These are phyloP conservation scores for Trichomonas tenax DNA, from an alignment of 208 protist genomes.

Conservation along the genomic window DNA sequence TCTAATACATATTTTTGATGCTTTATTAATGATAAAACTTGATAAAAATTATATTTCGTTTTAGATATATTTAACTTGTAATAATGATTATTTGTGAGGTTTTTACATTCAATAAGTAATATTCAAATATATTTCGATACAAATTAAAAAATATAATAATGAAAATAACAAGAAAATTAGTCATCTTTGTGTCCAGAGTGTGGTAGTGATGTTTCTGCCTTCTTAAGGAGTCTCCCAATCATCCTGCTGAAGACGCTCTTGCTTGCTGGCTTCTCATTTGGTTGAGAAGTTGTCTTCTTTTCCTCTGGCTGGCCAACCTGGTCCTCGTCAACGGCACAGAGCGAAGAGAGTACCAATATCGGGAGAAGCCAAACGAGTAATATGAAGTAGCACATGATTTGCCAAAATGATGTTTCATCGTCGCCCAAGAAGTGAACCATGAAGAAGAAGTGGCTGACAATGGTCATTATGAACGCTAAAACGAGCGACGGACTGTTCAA, in stretches of 20 bases:
- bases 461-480: background rate
- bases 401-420: background rate
- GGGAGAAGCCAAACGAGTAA: background rate
- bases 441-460: background rate
- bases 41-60: too few species aligned
- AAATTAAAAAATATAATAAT: too few species aligned
- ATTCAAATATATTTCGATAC: too few species aligned
- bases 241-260: background rate
- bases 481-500: background rate
- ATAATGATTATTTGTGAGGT: too few species aligned
- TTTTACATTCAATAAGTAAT: too few species aligned
- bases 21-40: too few species aligned
- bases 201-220: background rate
- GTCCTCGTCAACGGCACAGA: background rate
- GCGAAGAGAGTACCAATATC: background rate
- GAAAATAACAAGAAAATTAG: background rate
- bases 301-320: background rate
- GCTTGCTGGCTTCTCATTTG: background rate
- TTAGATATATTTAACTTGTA: too few species aligned
- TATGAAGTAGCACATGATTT: background rate
- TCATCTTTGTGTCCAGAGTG: background rate
- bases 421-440: background rate
- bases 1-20: too few species aligned
- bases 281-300: background rate
- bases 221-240: background rate